Evolutionary conservation across 306 rosid species (phyloP), one percentile per base, ranked within the genome.

Genomic region (Medicago arabica): DNA sequence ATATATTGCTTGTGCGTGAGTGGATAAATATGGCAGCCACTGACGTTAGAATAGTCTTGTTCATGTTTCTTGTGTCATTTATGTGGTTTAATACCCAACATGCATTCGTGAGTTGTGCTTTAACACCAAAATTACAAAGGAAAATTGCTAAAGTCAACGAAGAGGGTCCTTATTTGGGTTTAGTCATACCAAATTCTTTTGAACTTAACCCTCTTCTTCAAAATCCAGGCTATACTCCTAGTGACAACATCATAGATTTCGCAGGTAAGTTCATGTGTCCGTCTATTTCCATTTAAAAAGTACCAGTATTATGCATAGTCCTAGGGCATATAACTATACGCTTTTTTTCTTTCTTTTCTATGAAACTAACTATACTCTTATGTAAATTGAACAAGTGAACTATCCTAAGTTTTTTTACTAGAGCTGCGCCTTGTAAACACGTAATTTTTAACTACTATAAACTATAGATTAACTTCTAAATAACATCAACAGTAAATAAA

Each of bases 131-230:
- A 14, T 55, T 80, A 18, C 76, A 31, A 19, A 65, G 63, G 2
- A 18, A 68, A 68, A 83, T 89, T 5, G 59, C 59, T 11, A 51
- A 41, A 67, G 74, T 50, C 16, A 89, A 89, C 57, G 0, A 39
- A 23, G 10, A 71, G 46, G 90, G 93, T 43, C 90, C 93, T 75
- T 86, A 84, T 60, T 34, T 88, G 18, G 93, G 93, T 41, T 61
- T 88, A 66, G 58, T 86, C 78, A 83, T 83, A 80, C 93, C 93
- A 39, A 88, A 84, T 47, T 15, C 75, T 5, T 88, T 75, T 21
- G 93, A 86, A 79, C 55, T 84, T 39, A 11, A 81, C 64, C 90
- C 90, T 78, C 89, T 88, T 43, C 86, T 89, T 80, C 44, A 82
- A 11, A 80, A 84, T 76, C 43, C 87, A 5, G 70, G 67, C 69